Evolutionary conservation across 2,329 filamentous ascomycete species (phyloP), one percentile per base, ranked within the genome.

Genomic region (Xylaria sp.): DNA sequence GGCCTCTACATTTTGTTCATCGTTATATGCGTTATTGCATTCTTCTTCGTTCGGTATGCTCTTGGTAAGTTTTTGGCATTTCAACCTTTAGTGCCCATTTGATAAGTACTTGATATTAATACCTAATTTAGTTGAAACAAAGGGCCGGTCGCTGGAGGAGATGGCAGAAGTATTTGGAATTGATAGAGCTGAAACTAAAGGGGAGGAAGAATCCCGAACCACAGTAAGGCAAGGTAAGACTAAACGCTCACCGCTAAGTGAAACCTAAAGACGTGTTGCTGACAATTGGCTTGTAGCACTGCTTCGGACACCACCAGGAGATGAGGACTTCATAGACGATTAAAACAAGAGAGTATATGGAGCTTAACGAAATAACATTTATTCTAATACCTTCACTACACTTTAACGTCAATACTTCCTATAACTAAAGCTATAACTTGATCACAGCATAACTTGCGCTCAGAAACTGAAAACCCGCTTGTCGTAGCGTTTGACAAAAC

Each of bases 1-100:
- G 70, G 71, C 1, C 65, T 73, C 2, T 72, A 72, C 37, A 52
- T 72, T 25, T 41, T 72, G 33, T 66, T 71, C 43, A 69, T 68
- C 15, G 62, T 67, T 15, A 70, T 69, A 19, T 72, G 71, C 31
- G 54, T 73, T 8, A 19, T 71, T 9, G 71, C 70, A 1, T 72
- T 73, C 37, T 33, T 72, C 11, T 73, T 73, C 35, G 68, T 72
- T 9, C 68, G 68, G 10, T 72, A 67, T 35, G 65, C 60, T 23
- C 63, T 73, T 10, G 68, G 68, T 68, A 48, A 56, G 68, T 54
- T 25, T 10, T 13, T 13, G 13, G 3, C 31, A 21, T n/a, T 29
- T 37, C 6, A 3, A 9, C 23, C 3, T 46, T 38, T 35, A 9
- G 8, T 17, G 1, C 23, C 11, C 2, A 1, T 40, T 8, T 2